Conservation (phyloP, 257 asterid genomes). For the Ligustrum vulgare region DNA sequence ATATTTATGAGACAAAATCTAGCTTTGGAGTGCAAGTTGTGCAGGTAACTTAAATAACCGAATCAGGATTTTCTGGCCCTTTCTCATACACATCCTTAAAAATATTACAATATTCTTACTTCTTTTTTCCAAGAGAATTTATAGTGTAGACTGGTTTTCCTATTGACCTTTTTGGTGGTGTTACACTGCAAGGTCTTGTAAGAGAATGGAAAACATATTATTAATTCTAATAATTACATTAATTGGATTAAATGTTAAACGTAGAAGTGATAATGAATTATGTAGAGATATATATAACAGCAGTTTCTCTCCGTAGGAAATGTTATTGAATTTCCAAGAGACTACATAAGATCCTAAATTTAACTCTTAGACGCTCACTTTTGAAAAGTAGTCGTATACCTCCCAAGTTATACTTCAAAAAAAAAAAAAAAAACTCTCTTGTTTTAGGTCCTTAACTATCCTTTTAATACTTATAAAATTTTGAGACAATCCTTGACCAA, state of each 20-base stretch:
- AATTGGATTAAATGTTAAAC: neutral
- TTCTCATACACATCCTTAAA: slow-evolving; percentile 5
- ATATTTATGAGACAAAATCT: slow-evolving; percentile 85
- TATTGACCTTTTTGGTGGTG: neutral
- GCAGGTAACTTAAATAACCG: slow-evolving; percentile 68
- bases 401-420: neutral
- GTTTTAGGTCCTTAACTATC: neutral
- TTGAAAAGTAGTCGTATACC: neutral
- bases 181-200: neutral
- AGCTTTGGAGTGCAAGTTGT: slow-evolving; percentile 92
- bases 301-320: neutral
- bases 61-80: slow-evolving; percentile 19
- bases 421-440: too few relatives aligned
- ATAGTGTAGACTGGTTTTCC: neutral
- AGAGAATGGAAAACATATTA: neutral
- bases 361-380: too few relatives aligned
- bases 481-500: too few relatives aligned
- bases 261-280: neutral
- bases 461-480: neutral
- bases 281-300: neutral
- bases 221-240: too few relatives aligned
- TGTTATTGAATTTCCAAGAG: neutral
- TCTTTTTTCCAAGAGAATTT: neutral
- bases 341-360: neutral
- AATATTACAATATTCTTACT: neutral